Conservation (phyloP, 345 rosid genomes). For the Litchi chinensis region DNA sequence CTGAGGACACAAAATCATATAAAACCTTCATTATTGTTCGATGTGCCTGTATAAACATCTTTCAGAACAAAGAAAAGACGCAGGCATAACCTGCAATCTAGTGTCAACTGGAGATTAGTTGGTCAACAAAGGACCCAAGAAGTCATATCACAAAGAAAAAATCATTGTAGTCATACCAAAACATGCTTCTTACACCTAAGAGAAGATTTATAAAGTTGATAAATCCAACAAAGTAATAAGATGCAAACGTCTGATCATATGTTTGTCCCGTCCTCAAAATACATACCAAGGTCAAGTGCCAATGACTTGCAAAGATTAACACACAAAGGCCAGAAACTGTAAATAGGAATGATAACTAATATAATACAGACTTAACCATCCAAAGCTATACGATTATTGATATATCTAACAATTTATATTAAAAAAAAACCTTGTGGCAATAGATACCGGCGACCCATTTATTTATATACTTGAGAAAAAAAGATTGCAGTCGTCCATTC, state of each 20-base stretch:
- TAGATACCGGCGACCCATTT: conserved; percentile 84
- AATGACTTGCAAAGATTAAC: background rate
- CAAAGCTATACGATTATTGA: background rate
- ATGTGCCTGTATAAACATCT: background rate
- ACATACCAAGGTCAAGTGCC: background rate
- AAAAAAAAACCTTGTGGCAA: conserved; percentile 78
- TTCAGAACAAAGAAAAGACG: background rate
- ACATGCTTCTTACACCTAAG: background rate
- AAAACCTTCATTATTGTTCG: background rate
- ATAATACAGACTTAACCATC: background rate
- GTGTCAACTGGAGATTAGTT: background rate
- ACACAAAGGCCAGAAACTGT: background rate
- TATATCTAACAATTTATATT: background rate
- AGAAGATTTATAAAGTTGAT: background rate
- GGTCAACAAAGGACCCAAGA: background rate
- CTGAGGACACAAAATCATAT: background rate
- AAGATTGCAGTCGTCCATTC: conserved; percentile 65
- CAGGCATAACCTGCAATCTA: background rate
- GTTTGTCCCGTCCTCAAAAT: background rate
- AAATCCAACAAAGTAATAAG: background rate
- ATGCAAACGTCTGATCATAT: background rate
- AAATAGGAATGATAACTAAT: background rate
- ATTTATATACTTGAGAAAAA: conserved; percentile 63
- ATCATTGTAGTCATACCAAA: background rate
- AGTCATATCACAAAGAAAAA: background rate